phyloP scores from a whole-genome alignment of 768 basidiomycete genomes.

The Amanita muscaria region DNA sequence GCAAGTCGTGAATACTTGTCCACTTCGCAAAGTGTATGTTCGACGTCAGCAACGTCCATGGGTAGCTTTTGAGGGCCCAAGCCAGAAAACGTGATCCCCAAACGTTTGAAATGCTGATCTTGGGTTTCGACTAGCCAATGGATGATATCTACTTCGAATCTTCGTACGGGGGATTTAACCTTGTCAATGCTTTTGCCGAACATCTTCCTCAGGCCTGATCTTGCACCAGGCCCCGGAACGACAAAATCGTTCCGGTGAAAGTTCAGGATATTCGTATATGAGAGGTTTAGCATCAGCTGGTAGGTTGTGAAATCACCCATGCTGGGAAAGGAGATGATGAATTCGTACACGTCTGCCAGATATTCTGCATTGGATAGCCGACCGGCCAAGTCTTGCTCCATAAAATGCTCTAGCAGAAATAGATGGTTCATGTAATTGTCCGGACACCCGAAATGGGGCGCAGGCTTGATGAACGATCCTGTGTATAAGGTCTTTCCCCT shows the following conservation, averaged over 20 bases:
- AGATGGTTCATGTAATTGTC: slow-evolving; percentile 55
- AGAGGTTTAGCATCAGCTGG: slow-evolving; percentile 55
- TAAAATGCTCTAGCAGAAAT: slow-evolving; percentile 45
- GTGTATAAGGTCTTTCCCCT: slow-evolving; percentile 49
- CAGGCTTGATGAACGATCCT: slow-evolving; percentile 63
- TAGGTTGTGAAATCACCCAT: slow-evolving; percentile 71
- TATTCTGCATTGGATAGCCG: slow-evolving; percentile 42
- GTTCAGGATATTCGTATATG: slow-evolving; percentile 48
- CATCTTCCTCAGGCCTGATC: slow-evolving; percentile 58
- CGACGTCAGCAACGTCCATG: slow-evolving; percentile 63
- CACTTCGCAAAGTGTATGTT: slow-evolving; percentile 72
- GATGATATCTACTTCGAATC: slow-evolving; percentile 50
- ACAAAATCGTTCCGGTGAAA: slow-evolving; percentile 67
- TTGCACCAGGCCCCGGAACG: slow-evolving; percentile 57
- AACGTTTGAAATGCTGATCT: slow-evolving; percentile 47
- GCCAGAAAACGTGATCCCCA: slow-evolving; percentile 44
- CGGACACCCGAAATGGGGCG: slow-evolving; percentile 41
- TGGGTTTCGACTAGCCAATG: slow-evolving; percentile 58
- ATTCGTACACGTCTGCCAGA: slow-evolving; percentile 56
- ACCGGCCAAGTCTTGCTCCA: slow-evolving; percentile 45
- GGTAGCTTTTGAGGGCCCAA: slow-evolving; percentile 40
- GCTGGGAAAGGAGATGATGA: slow-evolving; percentile 49
- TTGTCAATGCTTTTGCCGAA: slow-evolving; percentile 38
- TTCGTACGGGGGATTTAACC: slow-evolving; percentile 20
- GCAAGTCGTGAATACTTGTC: slow-evolving; percentile 66